These are phyloP conservation scores for Plectosphaerella sp. DNA, from an alignment of 2,329 filamentous ascomycete species.

Conservation along the genomic window DNA sequence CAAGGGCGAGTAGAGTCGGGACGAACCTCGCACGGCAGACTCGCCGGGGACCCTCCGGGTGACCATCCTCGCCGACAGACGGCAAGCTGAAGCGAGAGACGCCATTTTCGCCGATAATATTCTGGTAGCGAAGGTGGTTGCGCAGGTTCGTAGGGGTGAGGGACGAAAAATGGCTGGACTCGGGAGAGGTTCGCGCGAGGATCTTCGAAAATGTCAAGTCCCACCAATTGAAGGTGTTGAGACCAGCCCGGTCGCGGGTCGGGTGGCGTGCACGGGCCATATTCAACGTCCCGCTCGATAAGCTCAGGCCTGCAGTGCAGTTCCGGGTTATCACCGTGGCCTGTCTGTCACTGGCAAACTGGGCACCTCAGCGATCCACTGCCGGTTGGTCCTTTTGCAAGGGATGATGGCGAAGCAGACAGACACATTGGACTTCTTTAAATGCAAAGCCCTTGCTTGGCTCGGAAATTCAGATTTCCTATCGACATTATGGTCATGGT, in stretches of 20 bases:
- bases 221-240: slow-evolving; percentile 1
- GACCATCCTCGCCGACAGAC: slow-evolving; percentile 57
- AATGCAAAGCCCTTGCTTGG: too few species aligned
- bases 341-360: too few species aligned
- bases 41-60: slow-evolving; percentile 48
- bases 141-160: slow-evolving; percentile 13
- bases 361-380: too few species aligned
- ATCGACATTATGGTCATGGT: too few species aligned
- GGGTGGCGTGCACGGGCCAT: background rate
- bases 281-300: background rate
- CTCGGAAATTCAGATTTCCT: too few species aligned
- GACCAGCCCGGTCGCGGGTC: background rate
- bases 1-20: slow-evolving; percentile 7
- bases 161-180: slow-evolving; percentile 13
- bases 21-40: slow-evolving; percentile 54
- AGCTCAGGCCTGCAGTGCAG: too few species aligned
- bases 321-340: too few species aligned
- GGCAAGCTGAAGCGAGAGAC: slow-evolving; percentile 60
- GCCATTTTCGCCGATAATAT: slow-evolving; percentile 45
- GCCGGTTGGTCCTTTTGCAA: too few species aligned
- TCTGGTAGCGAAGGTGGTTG: slow-evolving; percentile 13
- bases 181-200: slow-evolving; percentile 2
- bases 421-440: too few species aligned
- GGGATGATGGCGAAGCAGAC: too few species aligned
- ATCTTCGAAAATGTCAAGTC: background rate